These are phyloP conservation scores for Chamaecyparis obtusa DNA, from an alignment of 75 land plant genomes.

Conservation along the genomic window DNA sequence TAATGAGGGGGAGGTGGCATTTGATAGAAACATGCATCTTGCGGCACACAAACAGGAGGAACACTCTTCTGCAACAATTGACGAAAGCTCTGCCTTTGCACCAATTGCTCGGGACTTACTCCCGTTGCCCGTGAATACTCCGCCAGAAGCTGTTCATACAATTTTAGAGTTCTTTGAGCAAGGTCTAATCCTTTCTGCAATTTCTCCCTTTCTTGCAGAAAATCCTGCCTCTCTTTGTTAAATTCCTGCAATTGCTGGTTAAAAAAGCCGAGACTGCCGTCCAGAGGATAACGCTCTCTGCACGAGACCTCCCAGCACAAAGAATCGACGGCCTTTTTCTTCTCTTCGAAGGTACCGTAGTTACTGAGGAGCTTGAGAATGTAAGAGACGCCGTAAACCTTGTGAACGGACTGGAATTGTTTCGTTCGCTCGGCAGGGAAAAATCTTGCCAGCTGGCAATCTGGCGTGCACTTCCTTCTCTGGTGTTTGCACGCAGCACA, in stretches of 20 bases:
- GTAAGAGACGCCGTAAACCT: constrained; percentile 61
- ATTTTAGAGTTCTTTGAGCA: too few species aligned
- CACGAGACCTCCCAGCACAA: constrained; percentile 47
- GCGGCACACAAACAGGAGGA: neutral
- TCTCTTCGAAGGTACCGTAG: constrained; percentile 21
- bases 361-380: constrained; percentile 35
- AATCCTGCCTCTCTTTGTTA: constrained; percentile 21
- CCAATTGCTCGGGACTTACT: neutral
- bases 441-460: constrained; percentile 54
- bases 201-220: neutral
- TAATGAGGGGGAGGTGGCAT: neutral
- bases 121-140: neutral
- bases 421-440: constrained; percentile 44
- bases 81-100: too few species aligned
- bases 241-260: constrained; percentile 23
- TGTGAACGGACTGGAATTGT: constrained; percentile 46
- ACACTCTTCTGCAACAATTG: too few species aligned
- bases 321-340: constrained; percentile 39
- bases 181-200: neutral
- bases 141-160: too few species aligned
- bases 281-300: constrained; percentile 45
- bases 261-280: constrained; percentile 47
- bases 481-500: constrained; percentile 71
- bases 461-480: constrained; percentile 44
- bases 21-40: neutral